A percentile compares a stretch with the other conserved stretches of the same genome.
Evolutionary conservation across 495 filamentous ascomycete species (phyloP).

Genomic region (Penicillium angulare): DNA sequence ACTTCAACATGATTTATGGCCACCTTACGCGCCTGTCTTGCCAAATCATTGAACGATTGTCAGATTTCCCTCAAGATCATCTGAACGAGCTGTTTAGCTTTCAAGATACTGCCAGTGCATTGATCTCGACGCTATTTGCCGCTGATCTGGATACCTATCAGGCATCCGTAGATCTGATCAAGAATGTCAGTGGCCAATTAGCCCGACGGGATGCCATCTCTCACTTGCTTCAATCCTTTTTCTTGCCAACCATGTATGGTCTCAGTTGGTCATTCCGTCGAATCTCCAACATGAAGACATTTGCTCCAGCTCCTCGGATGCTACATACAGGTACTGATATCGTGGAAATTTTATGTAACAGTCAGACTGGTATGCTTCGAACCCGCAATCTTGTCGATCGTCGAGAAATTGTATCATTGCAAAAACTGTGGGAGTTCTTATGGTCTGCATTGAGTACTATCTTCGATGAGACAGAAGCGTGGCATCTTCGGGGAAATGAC

Average conservation of each 20-base stretch:
- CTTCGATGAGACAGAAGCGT: constrained; percentile 78
- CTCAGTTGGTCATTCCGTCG: constrained; percentile 59
- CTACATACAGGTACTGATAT: constrained; percentile 73
- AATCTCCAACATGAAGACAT: constrained; percentile 57
- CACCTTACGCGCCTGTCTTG: constrained; percentile 67
- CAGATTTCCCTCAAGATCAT: constrained; percentile 65
- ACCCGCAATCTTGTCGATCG: constrained; percentile 55
- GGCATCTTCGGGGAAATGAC: constrained; percentile 66
- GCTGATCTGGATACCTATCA: constrained; percentile 69
- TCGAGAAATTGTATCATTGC: constrained; percentile 61
- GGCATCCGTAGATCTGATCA: constrained; percentile 75
- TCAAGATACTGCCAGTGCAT: constrained; percentile 59
- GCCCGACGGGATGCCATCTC: constrained; percentile 72
- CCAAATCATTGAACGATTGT: constrained; percentile 70
- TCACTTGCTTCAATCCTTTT: constrained; percentile 62
- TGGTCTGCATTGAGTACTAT: constrained; percentile 78
- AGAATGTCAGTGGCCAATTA: constrained; percentile 68
- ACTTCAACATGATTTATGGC: constrained; percentile 73
- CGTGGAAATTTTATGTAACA: constrained; percentile 78
- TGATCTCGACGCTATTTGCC: constrained; percentile 68
- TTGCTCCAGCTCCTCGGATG: constrained; percentile 66
- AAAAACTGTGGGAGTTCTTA: constrained; percentile 75
- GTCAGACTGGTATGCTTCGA: constrained; percentile 74
- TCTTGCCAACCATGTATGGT: constrained; percentile 59
- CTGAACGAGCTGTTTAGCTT: constrained; percentile 63